Base-by-base conservation (phyloP, 1,284 basidiomycete genomes). In the Pisolithus thermaeus region DNA sequence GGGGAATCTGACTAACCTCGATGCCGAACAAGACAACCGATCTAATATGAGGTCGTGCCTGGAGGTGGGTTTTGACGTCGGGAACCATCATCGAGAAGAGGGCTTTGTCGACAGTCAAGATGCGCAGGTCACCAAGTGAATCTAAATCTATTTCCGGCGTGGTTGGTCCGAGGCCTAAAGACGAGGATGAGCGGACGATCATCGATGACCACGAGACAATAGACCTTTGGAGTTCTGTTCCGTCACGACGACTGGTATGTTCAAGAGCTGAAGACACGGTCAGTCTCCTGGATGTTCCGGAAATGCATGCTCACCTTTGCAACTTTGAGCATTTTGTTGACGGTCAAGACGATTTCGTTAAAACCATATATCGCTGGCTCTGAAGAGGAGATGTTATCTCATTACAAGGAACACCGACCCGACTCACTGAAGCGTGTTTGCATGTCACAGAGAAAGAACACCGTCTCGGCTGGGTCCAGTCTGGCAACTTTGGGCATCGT, bases 1-100 rank as follows among this genome's bases (percentile, higher is more conserved):
- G 16, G 5, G 52, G 8, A 11, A 18, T 22, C 16, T 12, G 23
- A 56, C 76, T 37, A 52, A 87, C 89, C 74, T 94, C 92, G 53
- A 95, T 93, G 28, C 93, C 93, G 59, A 92, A 83, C 4, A 97
- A 70, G 25, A 95, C 81, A 46, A 92, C 74, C n/a, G 78, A 79
- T 49, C 78, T 74, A 53, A 85, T 68, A 23, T 73, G 63, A 22
- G 72, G 70, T 36, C 74, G 76, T n/a, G 73, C 62, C 28, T 69
- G 62, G 51, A 94, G 72, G 12, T 80, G 61, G 7, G 71, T 59
- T 45, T 74, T 69, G 5, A 93, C 78, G 46, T 87, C 81, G 2
- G 84, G 79, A 0, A 83, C 84, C 50, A 84, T 62, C 91, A 96
- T 94, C 5, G 87, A 90, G 73, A 97, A 96, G 50, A 81, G 72